Conservation (phyloP, 805 yeast genomes). For the Myxozyma kluyveri region DNA sequence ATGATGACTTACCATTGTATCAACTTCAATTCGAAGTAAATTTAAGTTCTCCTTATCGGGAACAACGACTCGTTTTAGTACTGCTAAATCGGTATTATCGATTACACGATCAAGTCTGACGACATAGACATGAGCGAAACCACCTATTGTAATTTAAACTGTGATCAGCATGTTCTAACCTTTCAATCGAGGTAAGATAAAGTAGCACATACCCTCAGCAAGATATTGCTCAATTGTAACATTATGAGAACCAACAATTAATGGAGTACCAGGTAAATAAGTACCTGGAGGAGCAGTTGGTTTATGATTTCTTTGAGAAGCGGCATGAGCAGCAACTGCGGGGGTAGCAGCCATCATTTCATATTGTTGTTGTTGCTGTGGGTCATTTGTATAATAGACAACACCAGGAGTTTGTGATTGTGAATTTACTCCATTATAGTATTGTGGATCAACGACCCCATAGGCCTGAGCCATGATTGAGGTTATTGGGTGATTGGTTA, state of each 20-base stretch:
- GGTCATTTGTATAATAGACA: constrained; percentile 10
- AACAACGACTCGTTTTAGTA: constrained; percentile 91
- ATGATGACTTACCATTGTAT: constrained; percentile 62
- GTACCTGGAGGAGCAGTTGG: constrained; percentile 35
- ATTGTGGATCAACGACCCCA: constrained; percentile 3
- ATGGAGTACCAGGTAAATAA: constrained; percentile 69
- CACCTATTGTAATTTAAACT: constrained; percentile 44
- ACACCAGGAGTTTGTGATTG: constrained; percentile 7
- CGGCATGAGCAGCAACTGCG: constrained; percentile 4
- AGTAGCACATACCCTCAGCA: constrained; percentile 56
- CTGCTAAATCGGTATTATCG: constrained; percentile 57
- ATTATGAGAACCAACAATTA: constrained; percentile 81
- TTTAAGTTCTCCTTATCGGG: constrained; percentile 85
- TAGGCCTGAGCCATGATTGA: constrained; percentile 8
- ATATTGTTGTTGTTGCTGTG: constrained; percentile 1
- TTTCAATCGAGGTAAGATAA: neutral
- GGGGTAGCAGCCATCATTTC: constrained; percentile 1
- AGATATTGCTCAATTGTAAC: constrained; percentile 68
- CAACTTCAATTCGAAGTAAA: constrained; percentile 88
- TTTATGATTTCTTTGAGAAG: constrained; percentile 5
- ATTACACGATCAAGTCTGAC: constrained; percentile 65
- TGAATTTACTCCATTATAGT: constrained; percentile 6
- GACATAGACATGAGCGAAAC: constrained; percentile 92
- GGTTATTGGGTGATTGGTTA: too few relatives aligned
- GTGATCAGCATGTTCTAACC: too few relatives aligned